phyloP scores from a whole-genome alignment of 108 stramenopile species.

The Schizochytrium sp. region DNA sequence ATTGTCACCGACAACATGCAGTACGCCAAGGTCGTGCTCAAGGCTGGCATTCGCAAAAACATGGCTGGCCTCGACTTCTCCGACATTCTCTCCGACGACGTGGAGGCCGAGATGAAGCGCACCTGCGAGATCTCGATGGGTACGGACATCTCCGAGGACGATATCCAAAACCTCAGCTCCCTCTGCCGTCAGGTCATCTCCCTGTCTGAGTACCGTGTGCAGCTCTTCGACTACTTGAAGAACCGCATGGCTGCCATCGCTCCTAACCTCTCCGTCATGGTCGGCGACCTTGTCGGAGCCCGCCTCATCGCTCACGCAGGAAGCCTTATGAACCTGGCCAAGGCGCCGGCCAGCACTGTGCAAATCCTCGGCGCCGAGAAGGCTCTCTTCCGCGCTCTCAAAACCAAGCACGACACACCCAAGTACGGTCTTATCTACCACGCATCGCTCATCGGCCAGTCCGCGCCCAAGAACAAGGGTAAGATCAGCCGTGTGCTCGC shows the following conservation, averaged over 20 bases:
- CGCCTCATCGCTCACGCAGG: conserved; percentile 99
- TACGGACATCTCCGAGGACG: conserved; percentile 95
- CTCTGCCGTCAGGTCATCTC: conserved; percentile 95
- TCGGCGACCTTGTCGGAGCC: conserved; percentile 98
- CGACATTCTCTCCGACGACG: conserved; percentile 81
- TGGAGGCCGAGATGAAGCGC: conserved; percentile 88
- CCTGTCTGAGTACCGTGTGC: conserved; percentile 96
- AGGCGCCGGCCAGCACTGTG: conserved; percentile 98
- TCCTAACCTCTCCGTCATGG: conserved; percentile 98
- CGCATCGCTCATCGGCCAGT: conserved; percentile 98
- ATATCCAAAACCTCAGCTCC: conserved; percentile 90
- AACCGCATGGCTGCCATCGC: conserved; percentile 99
- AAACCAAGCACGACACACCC: conserved; percentile 99
- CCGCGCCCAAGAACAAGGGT: conserved; percentile 98
- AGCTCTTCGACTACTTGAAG: conserved; percentile 97
- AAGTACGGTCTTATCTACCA: conserved; percentile 99
- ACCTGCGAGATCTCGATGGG: conserved; percentile 99
- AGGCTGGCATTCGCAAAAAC: conserved; percentile 88
- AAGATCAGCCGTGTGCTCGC: conserved; percentile 98
- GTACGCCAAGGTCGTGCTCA: conserved; percentile 94
- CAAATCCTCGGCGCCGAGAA: conserved; percentile 99
- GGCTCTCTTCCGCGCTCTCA: conserved; percentile 99
- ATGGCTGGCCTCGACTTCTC: conserved; percentile 86
- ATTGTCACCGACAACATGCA: conserved; percentile 97
- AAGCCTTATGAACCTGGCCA: conserved; percentile 97